Base-by-base conservation (phyloP, 306 rosid genomes). In the Mimosa bimucronata region DNA sequence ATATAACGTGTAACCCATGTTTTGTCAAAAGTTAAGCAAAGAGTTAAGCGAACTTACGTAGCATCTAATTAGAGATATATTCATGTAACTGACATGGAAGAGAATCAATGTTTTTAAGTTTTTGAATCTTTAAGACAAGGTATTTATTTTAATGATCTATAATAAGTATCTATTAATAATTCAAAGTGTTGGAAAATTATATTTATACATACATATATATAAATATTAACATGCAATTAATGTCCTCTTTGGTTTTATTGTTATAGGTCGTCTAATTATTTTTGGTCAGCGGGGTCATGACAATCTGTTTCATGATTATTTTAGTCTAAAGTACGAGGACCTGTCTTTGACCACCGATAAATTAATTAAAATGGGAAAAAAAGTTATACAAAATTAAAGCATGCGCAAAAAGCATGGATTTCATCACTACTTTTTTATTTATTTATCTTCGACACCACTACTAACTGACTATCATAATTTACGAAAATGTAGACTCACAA, bases 1-100 rank as follows among this genome's bases (percentile, higher is more conserved):
- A n/a, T 44, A 14, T 18, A 52, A 52, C 25, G 19, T 50, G 28
- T n/a, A 53, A 53, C 26, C 78, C 83, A 46, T 57, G 80, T 79
- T 77, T 60, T 69, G 25, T 75, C 6, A 71, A 29, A 84, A 75
- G 66, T 69, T 19, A 31, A 75, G 52, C 76, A 61, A 50, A 79
- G 73, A 79, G 53, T 31, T 57, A 29, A 57, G 46, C 10, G 71
- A 60, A 64, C 41, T 46, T 69, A 68, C 52, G 7, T 28, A 21
- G 52, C 71, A 83, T 28, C 42, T 74, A 57, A 57, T 74, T 44
- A 30, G 66, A 66, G 40, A 77, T 44, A 74, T 37, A 38, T 19
- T 18, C 31, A 60, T 66, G 23, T 66, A 66, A 34, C 11, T 66
- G 73, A n/a, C 50, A 67, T n/a, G 52, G 2, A 40, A 41, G 74